Evolutionary conservation across 2,329 filamentous ascomycete species (phyloP).

Genomic region (Aspergillus uvarum): DNA sequence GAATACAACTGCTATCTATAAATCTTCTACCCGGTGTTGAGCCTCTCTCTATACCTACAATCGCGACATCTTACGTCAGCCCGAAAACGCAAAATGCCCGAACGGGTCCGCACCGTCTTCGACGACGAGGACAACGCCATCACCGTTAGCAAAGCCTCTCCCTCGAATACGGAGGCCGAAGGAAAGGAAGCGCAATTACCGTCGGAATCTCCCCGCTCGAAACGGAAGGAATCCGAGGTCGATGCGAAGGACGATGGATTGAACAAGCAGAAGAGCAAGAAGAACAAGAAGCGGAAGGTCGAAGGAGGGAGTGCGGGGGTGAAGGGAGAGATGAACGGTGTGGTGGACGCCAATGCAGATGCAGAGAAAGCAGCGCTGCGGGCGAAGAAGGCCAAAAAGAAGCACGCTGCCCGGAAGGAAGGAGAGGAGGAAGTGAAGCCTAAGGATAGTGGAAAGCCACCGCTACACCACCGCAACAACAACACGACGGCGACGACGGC

Average conservation of each 20-base stretch:
- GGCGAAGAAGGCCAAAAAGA: too few relatives aligned
- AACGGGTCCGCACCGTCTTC: constrained; percentile 43
- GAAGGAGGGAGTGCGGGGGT: background rate
- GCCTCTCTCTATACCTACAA: too few relatives aligned
- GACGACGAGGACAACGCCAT: constrained; percentile 32
- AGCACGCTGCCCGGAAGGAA: too few relatives aligned
- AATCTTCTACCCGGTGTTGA: background rate
- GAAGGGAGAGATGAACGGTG: too few relatives aligned
- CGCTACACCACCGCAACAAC: constrained; percentile 11
- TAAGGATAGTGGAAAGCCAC: background rate
- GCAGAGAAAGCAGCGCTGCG: too few relatives aligned
- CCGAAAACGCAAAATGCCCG: constrained; percentile 35
- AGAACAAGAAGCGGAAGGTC: constrained; percentile 32
- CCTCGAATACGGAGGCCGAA: constrained; percentile 10
- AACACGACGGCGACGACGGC: constrained; percentile 2
- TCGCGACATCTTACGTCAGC: too few relatives aligned
- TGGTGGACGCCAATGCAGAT: too few relatives aligned
- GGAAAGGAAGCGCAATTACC: background rate
- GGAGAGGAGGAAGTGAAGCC: too few relatives aligned
- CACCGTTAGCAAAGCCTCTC: constrained; percentile 6
- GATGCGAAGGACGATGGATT: constrained; percentile 8
- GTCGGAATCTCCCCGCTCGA: background rate
- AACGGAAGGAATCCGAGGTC: constrained; percentile 9
- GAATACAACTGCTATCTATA: background rate
- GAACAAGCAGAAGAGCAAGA: constrained; percentile 29